These are phyloP conservation scores for Jaapia argillacea DNA, from an alignment of 768 basidiomycete genomes.

Conservation along the genomic window DNA sequence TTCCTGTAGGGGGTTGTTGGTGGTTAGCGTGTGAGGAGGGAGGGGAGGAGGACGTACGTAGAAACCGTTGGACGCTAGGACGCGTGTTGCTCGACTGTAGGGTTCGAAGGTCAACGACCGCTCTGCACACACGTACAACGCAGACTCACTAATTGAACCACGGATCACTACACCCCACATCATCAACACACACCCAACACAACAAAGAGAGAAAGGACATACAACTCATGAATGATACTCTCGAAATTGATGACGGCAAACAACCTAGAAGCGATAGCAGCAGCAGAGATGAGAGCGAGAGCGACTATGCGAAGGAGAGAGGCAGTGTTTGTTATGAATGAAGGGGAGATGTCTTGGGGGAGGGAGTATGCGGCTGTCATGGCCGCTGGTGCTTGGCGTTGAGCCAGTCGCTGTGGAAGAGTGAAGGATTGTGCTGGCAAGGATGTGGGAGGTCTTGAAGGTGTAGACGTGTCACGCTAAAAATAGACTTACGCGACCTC, in stretches of 20 bases:
- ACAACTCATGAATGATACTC: slow-evolving; percentile 99
- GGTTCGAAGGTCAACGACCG: slow-evolving; percentile 3
- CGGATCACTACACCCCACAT: slow-evolving; percentile 55
- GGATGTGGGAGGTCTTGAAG: no score
- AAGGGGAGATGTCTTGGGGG: slow-evolving; percentile 57
- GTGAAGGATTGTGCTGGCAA: no score
- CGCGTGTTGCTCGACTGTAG: slow-evolving; percentile 79
- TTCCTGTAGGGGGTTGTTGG: slow-evolving; percentile 67
- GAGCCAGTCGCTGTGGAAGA: no score
- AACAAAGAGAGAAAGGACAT: slow-evolving; percentile 24
- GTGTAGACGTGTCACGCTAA: no score
- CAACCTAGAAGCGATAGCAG: slow-evolving; percentile 90
- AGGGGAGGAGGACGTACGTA: slow-evolving; percentile 51
- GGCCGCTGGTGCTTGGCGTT: no score
- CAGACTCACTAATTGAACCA: slow-evolving; percentile 96
- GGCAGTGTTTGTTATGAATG: slow-evolving; percentile 77
- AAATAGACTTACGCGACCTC: no score
- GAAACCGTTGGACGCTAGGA: slow-evolving; percentile 89
- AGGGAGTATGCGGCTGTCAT: slow-evolving; percentile 72
- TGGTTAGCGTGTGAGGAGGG: slow-evolving; percentile 5
- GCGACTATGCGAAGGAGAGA: slow-evolving; percentile 88
- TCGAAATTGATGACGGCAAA: slow-evolving; percentile 98
- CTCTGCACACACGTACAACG: background rate
- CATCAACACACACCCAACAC: background rate
- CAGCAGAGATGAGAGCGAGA: slow-evolving; percentile 83